Conservation (phyloP, 2,329 filamentous ascomycete genomes). For the Epichloe gansuensis region DNA sequence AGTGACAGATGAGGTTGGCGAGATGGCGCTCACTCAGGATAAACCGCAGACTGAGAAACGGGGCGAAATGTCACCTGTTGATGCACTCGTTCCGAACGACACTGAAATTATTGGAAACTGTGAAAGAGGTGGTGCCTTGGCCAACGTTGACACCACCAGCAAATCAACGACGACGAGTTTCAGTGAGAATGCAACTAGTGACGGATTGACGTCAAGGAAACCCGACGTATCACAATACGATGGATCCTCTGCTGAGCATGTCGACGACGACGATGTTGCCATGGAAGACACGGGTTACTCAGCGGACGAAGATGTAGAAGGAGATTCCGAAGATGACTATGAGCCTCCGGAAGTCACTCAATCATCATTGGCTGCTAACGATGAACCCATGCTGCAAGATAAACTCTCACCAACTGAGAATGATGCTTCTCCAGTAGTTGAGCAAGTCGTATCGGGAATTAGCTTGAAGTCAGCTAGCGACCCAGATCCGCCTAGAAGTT, state of each 20-base stretch:
- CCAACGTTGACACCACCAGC: background rate
- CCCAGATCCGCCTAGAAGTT: background rate
- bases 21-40: background rate
- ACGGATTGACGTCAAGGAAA: background rate
- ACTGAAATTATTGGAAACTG: background rate
- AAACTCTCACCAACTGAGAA: background rate
- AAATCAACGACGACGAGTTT: background rate
- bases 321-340: conserved; percentile 35
- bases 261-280: conserved; percentile 4
- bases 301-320: conserved; percentile 28
- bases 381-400: conserved; percentile 6
- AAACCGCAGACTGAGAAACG: background rate
- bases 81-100: background rate
- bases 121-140: background rate
- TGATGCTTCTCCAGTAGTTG: background rate
- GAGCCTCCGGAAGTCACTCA: conserved; percentile 36
- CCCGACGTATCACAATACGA: background rate
- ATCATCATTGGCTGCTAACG: background rate
- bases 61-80: background rate
- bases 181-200: background rate
- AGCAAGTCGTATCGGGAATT: background rate
- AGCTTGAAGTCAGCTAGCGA: background rate
- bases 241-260: background rate
- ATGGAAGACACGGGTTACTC: conserved; percentile 12
- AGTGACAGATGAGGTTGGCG: background rate